Base-by-base conservation (phyloP, 169 alveolate genomes). In the Plasmodium gallinaceum region DNA sequence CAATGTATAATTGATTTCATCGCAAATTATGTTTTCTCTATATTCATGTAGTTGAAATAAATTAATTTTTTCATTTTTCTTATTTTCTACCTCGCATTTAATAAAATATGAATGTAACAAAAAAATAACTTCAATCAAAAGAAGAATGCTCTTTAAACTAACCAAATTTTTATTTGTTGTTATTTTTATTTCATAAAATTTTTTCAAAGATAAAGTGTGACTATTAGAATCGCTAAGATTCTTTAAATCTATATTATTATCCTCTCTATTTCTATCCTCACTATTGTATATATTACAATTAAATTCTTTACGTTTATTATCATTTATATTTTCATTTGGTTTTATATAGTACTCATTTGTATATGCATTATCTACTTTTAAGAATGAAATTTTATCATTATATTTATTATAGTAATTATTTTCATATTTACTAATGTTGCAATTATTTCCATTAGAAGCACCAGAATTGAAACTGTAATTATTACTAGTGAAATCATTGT, bases 131-230 rank as follows among this genome's bases (percentile, higher is more conserved):
- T 86, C 92, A 43, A 86, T 60, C 68, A 86, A 20, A 7, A 72
- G 65, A 10, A 70, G 68, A 46, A 86, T 61, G 18, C 88, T 86
- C 46, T 74, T 70, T 52, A 86, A 18, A 39, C 87, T 86, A 58
- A 72, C 37, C 45, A 86, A 71, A 16, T 86, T 70, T 64, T 65
- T 71, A 71, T 86, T 62, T 14, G 92, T 70, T 45, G 78, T 86
- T 58, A 86, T 86, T 22, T 60, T 86, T 46, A 86, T 86, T 60
- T 86, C 92, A 54, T 86, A 86, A 70, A 86, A 66, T 52, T 66
- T 66, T 18, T 32, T 32, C 39, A 32, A 32, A 2, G 39, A 32
- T 32, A 4, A 2, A 32, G 39, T 32, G 39, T 4, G 4, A 2
- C 39, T 32, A 32, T 32, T 32, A 16, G 64, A 16, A 54, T 54